These are phyloP conservation scores for Gossypium bickii DNA, from an alignment of 345 rosid genomes.

Conservation along the genomic window DNA sequence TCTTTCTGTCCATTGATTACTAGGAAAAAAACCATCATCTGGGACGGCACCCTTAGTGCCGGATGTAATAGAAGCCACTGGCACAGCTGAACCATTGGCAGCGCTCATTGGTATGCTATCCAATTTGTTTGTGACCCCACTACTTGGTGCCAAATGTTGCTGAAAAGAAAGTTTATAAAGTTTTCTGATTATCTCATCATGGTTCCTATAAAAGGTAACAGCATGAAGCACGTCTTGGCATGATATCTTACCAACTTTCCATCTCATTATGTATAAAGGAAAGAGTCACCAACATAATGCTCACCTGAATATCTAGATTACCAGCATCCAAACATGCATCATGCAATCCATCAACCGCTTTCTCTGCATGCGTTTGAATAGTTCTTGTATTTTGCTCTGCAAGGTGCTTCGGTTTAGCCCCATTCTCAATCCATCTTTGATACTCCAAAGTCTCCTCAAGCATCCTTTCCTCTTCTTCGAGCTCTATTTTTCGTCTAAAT, in stretches of 20 bases:
- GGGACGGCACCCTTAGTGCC: slow-evolving; percentile 32
- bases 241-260: slow-evolving; percentile 2
- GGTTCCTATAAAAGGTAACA: neutral
- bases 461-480: slow-evolving; percentile 86
- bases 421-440: slow-evolving; percentile 86
- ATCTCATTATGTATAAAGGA: slow-evolving; percentile 16
- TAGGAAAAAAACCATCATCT: slow-evolving; percentile 39
- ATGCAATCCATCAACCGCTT: slow-evolving; percentile 27
- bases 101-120: slow-evolving; percentile 27
- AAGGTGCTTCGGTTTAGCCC: slow-evolving; percentile 82
- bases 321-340: slow-evolving; percentile 29
- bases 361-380: slow-evolving; percentile 32
- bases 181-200: neutral
- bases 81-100: slow-evolving; percentile 27
- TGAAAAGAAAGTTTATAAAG: slow-evolving; percentile 24
- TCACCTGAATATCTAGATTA: slow-evolving; percentile 33
- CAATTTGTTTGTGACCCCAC: slow-evolving; percentile 32
- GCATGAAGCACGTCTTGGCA: neutral
- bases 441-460: slow-evolving; percentile 82
- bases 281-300: slow-evolving; percentile 15
- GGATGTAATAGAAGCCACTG: slow-evolving; percentile 23
- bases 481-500: slow-evolving; percentile 66
- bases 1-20: slow-evolving; percentile 59
- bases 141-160: slow-evolving; percentile 33
- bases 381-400: slow-evolving; percentile 71